Base-by-base conservation (phyloP, 208 protist species). In the Wallacemonas collosoma region DNA sequence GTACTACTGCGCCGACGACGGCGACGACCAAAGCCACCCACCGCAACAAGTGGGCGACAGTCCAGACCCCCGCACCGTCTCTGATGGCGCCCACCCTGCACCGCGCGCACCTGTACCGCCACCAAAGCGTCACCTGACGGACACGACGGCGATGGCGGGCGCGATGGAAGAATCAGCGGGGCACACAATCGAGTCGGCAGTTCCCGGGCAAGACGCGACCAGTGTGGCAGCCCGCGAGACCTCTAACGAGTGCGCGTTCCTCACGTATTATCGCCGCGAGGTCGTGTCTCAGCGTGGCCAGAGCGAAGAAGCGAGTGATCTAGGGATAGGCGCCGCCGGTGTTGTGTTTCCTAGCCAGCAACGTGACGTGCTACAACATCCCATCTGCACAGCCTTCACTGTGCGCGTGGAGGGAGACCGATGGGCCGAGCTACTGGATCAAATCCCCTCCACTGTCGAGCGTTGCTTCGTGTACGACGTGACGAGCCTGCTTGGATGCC, bases 381-480 rank as follows among this genome's bases (percentile, higher is more conserved):
- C 60, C 17, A 17, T 50, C 14, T 65, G 60, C 60, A 36, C 60
- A 26, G 6, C 60, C 14, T 65, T 65, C 60, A 45, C 36, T 4
- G 60, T 65, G 40, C 14, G 48, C 39, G 14, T 71, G 3, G 11
- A 39, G 15, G 66, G 66, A 14, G 66, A 39, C 12, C 4, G 5
- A 3, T 71, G 66, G 66, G 38, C 38, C 4, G 8, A 50, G 36
- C 53, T 71, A 15, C 53, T 71, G 3, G 66, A 58, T 14, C 66
- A 36, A 39, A 47, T 71, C 39, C 66, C 66, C 3, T 58, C 47
- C 53, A 71, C 66, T 3, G 39, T 71, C 39, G 40, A 54, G 40
- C 66, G 40, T 4, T 60, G 47, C 51, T 54, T 57, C 1, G 14
- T 40, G 35, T 58, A 57, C 53, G 66, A 71, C 53, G 38, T 60